Evolutionary conservation across 306 rosid genomes (phyloP), one percentile per base, ranked within the genome.

Genomic region (Cercis canadensis): DNA sequence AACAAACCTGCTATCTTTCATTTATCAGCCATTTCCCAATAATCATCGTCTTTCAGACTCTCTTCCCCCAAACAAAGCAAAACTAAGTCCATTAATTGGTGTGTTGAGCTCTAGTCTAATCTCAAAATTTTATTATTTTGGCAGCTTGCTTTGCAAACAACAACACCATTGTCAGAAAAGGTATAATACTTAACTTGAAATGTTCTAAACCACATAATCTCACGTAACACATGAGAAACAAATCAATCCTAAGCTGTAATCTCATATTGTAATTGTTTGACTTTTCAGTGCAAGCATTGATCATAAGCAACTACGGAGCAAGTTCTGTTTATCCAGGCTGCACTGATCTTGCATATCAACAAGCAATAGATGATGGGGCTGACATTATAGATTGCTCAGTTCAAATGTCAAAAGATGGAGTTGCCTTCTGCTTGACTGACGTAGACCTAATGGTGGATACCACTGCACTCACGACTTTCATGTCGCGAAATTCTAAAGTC

Each of bases 301-400:
- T 89, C 81, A 95, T 95, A 68, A 80, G 75, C 63, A 83, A 74
- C 70, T 85, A 87, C 32, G 99, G 99, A 56, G 97, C 97, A 49
- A 86, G 97, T 31, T 96, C 96, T 37, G 69, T 80, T 68, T 95
- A 76, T 71, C 96, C 99, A 3, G 96, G 96, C 41, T 24, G 87
- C 86, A 86, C 96, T 0, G 97, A 95, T 82, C 86, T 95, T 55
- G 92, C 99, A 57, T 95, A 95, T 64, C 75, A 87, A 41, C 81
- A 67, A 78, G 96, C 99, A 40, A 61, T 95, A 70, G 78, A 75
- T 11, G 96, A 89, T 14, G 97, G 96, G 0, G 82, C 89, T 0
- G 96, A 95, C 76, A 78, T 95, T 12, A 91, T 95, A 53, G 99
- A 91, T 81, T 91, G 99, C 83, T 67, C 96, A 6, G 96, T 95